Evolutionary conservation across 441 rosid species (phyloP).

Genomic region (Brassica hybrid): DNA sequence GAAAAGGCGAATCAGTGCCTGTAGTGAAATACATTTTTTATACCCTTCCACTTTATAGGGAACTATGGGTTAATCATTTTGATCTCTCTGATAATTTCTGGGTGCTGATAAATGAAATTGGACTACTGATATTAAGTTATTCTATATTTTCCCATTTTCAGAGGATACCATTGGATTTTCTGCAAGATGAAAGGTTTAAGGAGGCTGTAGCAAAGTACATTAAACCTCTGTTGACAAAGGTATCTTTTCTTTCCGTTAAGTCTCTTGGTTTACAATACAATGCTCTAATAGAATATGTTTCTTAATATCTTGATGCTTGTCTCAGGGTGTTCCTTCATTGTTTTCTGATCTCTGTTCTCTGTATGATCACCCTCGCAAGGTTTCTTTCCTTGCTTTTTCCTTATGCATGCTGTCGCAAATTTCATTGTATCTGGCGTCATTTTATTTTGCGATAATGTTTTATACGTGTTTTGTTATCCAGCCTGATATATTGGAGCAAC

Average conservation of each 20-base stretch:
- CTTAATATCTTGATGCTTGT: conserved; percentile 39
- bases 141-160: conserved; percentile 40
- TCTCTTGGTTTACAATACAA: conserved; percentile 16
- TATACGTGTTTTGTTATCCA: conserved; percentile 42
- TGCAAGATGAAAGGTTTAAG: conserved; percentile 79
- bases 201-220: conserved; percentile 88
- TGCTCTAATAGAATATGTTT: conserved; percentile 13
- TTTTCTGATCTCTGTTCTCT: conserved; percentile 97
- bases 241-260: conserved; percentile 33
- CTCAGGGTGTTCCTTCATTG: conserved; percentile 96
- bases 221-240: conserved; percentile 91
- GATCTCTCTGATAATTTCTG: conserved; percentile 6
- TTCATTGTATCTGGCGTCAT: no score
- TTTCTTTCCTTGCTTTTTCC: conserved; percentile 44
- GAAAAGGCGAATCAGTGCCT: conserved; percentile 14
- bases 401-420: conserved; percentile 20
- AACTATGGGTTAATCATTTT: conserved; percentile 4
- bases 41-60: neutral
- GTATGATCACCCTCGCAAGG: conserved; percentile 90
- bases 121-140: conserved; percentile 1
- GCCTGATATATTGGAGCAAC: conserved; percentile 91
- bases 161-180: conserved; percentile 99
- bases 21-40: conserved; percentile 3
- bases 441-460: no score
- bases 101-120: conserved; percentile 10